phyloP scores from a whole-genome alignment of 352 stramenopile genomes.

The Globisporangium camurandrum region DNA sequence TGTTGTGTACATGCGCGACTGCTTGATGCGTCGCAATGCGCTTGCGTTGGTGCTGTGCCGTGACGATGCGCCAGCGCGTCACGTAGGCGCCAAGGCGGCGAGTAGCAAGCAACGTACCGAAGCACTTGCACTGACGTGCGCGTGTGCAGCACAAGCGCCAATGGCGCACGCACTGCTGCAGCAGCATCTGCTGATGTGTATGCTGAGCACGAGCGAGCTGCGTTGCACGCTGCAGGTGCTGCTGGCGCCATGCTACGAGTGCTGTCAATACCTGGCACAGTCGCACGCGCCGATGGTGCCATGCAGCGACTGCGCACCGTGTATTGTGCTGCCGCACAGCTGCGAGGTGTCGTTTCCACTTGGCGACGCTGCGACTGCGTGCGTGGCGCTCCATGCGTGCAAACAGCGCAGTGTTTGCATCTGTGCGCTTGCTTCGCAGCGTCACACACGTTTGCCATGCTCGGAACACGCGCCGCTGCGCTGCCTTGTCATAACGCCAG shows the following conservation, averaged over 20 bases:
- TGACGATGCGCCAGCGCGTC: constrained; percentile 23
- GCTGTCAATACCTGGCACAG: not conserved
- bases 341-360: not conserved
- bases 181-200: not conserved
- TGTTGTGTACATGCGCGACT: not conserved
- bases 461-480: not conserved
- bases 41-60: constrained; percentile 1
- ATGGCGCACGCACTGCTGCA: constrained; percentile 8
- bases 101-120: constrained; percentile 17
- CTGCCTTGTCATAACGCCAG: not conserved
- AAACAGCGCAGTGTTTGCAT: not conserved
- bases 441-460: constrained; percentile 2
- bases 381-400: not conserved
- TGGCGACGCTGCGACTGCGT: constrained; percentile 1
- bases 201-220: not conserved
- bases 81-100: constrained; percentile 23
- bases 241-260: constrained; percentile 14
- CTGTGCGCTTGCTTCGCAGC: not conserved
- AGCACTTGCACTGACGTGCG: constrained; percentile 16
- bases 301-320: not conserved
- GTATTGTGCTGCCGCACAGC: not conserved
- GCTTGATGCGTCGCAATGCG: constrained; percentile 16
- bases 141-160: constrained; percentile 23
- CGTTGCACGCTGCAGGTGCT: not conserved
- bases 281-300: not conserved